Base-by-base conservation (phyloP, 2,329 filamentous ascomycete species). In the Dendryphion nanum region DNA sequence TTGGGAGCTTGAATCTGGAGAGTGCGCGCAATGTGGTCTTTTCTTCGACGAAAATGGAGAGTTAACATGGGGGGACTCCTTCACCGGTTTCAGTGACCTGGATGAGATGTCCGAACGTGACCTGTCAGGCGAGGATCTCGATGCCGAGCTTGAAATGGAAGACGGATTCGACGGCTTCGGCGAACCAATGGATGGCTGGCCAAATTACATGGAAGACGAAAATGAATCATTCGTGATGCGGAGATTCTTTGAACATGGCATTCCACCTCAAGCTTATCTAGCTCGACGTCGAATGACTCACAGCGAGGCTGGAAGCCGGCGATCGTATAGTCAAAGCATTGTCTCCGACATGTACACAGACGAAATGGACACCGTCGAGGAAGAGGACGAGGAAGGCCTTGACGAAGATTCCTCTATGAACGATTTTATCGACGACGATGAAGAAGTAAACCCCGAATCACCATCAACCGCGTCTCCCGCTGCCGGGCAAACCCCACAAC, bases 1-100 rank as follows among this genome's bases (percentile, higher is more conserved):
- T 6, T 78, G 77, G 73, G 83, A 86, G 59, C 67, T 85, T 32
- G 78, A 81, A 54, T 79, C 81, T 30, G 77, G 78, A 39, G 48
- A 60, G 51, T 86, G 82, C 50, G 45, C 56, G 16, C 66, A 71
- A 15, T 86, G 82, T 43, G 67, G 67, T 6, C 45, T 70, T 40
- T 73, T 76, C 34, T 77, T 75, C 36, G 69, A 72, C 35, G 67
- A 72, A 16, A 72, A 75, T 32, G 66, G 64, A 14, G 66, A 59
- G 37, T 63, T 62, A 40, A 62, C 51, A 17, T 66, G 55, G 51
- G 64, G 53, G 31, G 55, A 63, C 37, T 62, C 64, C 51, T 59
- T 68, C 53, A 61, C 57, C 2, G 66, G 64, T 38, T 71, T 70
- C 50, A 74, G 67, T 40, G 71, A 71, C 37, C 67, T 70, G 44